Percentiles rank a stretch among this genome's conserved stretches.
Conservation (phyloP, 345 rosid species). For the Eucalyptus pauciflora region DNA sequence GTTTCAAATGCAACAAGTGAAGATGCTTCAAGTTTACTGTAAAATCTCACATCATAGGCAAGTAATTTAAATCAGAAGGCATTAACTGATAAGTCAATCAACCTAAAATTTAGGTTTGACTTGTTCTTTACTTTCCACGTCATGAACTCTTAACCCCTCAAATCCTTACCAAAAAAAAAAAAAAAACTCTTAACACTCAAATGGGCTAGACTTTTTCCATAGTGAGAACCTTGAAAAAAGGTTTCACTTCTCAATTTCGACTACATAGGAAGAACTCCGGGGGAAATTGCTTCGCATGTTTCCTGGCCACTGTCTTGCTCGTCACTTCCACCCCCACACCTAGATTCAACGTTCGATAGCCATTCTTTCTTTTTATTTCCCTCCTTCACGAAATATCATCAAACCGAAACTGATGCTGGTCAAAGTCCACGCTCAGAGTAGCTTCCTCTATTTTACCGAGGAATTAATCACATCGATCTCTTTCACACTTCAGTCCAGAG, state of each 20-base stretch:
- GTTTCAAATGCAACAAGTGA: accelerated
- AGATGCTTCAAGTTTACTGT: too few species aligned
- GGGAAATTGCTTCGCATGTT: not conserved
- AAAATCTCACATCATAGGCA: too few species aligned
- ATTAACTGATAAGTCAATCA: too few species aligned
- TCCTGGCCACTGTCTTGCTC: not conserved
- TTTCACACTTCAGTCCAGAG: not conserved
- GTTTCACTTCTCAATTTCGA: not conserved
- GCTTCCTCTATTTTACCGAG: not conserved
- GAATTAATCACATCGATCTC: not conserved
- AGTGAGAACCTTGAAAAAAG: not conserved
- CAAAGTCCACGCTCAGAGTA: accelerated
- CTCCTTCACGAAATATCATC: not conserved
- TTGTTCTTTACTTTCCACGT: too few species aligned
- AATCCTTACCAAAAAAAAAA: too few species aligned
- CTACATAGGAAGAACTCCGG: not conserved
- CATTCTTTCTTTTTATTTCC: not conserved
- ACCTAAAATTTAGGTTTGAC: too few species aligned
- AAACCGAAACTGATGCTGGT: not conserved
- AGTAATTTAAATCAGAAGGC: accelerated
- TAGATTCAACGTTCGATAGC: not conserved
- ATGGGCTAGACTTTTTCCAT: not conserved
- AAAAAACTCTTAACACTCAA: not conserved
- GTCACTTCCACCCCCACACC: not conserved
- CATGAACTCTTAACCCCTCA: not conserved